Evolutionary conservation across 257 asterid genomes (phyloP), one percentile per base, ranked within the genome.

Genomic region (Solanum sejunctum): DNA sequence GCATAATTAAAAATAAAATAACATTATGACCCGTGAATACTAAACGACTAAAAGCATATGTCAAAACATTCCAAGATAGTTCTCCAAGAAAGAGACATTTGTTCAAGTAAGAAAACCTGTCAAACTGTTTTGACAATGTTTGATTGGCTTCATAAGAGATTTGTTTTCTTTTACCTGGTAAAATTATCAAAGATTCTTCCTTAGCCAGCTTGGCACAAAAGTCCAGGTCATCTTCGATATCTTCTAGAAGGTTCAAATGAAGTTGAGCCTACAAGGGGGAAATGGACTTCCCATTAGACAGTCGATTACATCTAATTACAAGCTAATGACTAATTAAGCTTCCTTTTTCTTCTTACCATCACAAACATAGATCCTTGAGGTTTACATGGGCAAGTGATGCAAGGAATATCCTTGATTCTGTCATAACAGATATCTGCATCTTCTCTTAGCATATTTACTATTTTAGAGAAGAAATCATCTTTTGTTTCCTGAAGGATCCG

Each of bases 331-430:
- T 51, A 51, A 49, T 51, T 49, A 77, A 77, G 82, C 82, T 77
- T 77, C 63, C 60, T 15, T 51, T 23, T 70, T 58, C 54, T 17
- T 51, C 84, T 90, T 91, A 94, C 98, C 98, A 96, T 92, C 49
- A 86, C 92, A 84, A 91, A 93, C 99, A 96, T 91, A 63, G 96
- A 93, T 85, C 98, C 99, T 89, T 94, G 89, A 2, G 99, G 99
- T 89, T 93, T 96, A 93, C 90, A 87, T 8, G 95, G 98, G 84
- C 98, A 94, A 71, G 92, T 89, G 84, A 94, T 56, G 92, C 92
- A 88, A 36, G 92, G 94, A 83, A 94, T 94, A 86, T 94, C 95
- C 84, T 91, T 83, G 49, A 84, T 70, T 86, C 82, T 88, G 12
- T 89, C 87, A 72, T 88, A 93, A 86, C 92, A 88, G 28, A 85